Conservation (phyloP, 495 filamentous ascomycete genomes). For the Elaphomyces granulatus region DNA sequence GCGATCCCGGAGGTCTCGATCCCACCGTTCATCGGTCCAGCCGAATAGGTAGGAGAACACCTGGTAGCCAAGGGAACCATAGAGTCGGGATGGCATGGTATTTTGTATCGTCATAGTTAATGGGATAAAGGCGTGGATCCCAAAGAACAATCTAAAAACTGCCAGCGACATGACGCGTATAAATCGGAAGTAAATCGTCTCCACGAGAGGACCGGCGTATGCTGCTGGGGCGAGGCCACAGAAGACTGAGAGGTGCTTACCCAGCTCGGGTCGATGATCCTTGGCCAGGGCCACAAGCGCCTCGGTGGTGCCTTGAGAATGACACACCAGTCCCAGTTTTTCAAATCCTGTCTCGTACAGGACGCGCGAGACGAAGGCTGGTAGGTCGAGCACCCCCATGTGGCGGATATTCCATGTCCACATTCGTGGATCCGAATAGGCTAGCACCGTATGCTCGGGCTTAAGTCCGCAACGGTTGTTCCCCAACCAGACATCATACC, state of each 20-base stretch:
- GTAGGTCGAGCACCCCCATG: slow-evolving; percentile 84
- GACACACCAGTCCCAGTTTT: slow-evolving; percentile 70
- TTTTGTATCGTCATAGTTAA: slow-evolving; percentile 81
- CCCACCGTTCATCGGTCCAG: slow-evolving; percentile 82
- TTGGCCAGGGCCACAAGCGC: slow-evolving; percentile 83
- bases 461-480: slow-evolving; percentile 85
- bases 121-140: slow-evolving; percentile 90
- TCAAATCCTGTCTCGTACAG: slow-evolving; percentile 69
- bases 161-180: slow-evolving; percentile 65
- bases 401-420: slow-evolving; percentile 96
- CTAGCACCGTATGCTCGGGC: slow-evolving; percentile 58
- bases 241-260: slow-evolving; percentile 74
- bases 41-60: slow-evolving; percentile 85
- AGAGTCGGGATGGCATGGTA: slow-evolving; percentile 47
- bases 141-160: slow-evolving; percentile 73
- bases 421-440: slow-evolving; percentile 72
- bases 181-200: slow-evolving; percentile 84
- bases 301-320: slow-evolving; percentile 87
- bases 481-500: slow-evolving; percentile 95
- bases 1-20: slow-evolving; percentile 59
- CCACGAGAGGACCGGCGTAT: slow-evolving; percentile 77
- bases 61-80: slow-evolving; percentile 76
- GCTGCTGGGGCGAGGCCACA: slow-evolving; percentile 86
- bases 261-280: slow-evolving; percentile 80
- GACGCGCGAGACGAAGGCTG: slow-evolving; percentile 74